Base-by-base conservation (phyloP, 2,329 filamentous ascomycete species). In the Alternaria brassicae region DNA sequence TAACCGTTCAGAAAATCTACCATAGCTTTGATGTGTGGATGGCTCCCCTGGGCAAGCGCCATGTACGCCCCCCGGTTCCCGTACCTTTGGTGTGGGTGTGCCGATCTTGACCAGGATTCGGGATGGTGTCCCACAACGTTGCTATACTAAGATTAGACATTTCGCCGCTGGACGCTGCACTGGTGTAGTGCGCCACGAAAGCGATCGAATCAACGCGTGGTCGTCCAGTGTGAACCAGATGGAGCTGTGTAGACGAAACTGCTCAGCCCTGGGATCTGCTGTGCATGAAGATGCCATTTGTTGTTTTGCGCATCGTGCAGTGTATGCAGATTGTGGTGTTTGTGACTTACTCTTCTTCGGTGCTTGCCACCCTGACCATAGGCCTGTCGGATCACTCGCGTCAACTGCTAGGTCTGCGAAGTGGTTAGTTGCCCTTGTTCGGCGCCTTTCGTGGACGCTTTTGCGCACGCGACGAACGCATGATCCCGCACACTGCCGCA, bases 71-170 rank as follows among this genome's bases (percentile, higher is more conserved):
- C 32, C 32, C 32, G 32, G 32, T n/a, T 4, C 32, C 32, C 32
- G 32, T n/a, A 36, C 15, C 27, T 30, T 49, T 28, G 57, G 40
- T 28, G 36, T 41, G 44, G 32, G 42, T 49, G 17, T 36, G 32
- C 32, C 32, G 32, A 36, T 36, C 32, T 36, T 36, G 6, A 36
- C 15, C 32, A 36, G 32, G 32, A 36, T 36, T 15, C 6, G 32
- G 32, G 32, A 36, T 36, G 32, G 30, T 23, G 44, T 34, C 28
- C 15, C n/a, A n/a, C n/a, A 27, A 34, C 21, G 28, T 32, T 32
- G 36, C 40, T 45, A 48, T 51, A 54, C 58, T 61, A 51, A 50
- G 40, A 32, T 58, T 51, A 61, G 58, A 48, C 12, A 47, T 25
- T 40, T 50, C 54, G 55, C 58, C 58, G 55, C 17, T 58, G 15